These are phyloP conservation scores for Aspergillus carlsbadensis DNA, from an alignment of 495 filamentous ascomycete species.

Conservation along the genomic window DNA sequence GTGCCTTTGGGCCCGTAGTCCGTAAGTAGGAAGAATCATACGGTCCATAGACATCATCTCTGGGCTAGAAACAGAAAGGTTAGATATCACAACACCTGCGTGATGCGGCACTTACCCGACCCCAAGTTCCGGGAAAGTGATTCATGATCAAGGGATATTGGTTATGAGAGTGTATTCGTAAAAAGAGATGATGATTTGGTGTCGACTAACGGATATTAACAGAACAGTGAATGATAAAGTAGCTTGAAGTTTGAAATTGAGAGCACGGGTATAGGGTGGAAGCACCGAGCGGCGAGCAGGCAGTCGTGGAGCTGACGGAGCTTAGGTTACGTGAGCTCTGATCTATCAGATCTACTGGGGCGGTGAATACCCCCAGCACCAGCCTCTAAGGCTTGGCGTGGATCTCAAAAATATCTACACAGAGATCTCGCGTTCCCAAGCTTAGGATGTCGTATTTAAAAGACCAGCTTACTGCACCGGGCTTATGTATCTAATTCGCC, in stretches of 20 bases:
- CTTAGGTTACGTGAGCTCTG: constrained; percentile 30
- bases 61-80: constrained; percentile 59
- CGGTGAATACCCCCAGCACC: constrained; percentile 7
- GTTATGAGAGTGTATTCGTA: not conserved
- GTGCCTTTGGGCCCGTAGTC: constrained; percentile 66
- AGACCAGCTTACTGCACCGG: too few relatives aligned
- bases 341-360: constrained; percentile 4
- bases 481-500: too few relatives aligned
- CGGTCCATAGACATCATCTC: constrained; percentile 91
- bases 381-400: not conserved
- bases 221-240: not conserved
- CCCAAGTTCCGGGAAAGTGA: constrained; percentile 94
- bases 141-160: constrained; percentile 62
- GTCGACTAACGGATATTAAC: not conserved
- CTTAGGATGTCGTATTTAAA: too few relatives aligned
- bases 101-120: constrained; percentile 66
- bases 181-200: not conserved
- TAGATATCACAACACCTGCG: constrained; percentile 24
- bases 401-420: too few relatives aligned
- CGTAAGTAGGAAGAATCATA: constrained; percentile 87
- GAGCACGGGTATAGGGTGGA: not conserved
- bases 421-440: too few relatives aligned
- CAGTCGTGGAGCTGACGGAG: constrained; percentile 47
- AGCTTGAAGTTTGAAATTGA: not conserved
- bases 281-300: constrained; percentile 9